Evolutionary conservation across 2,329 filamentous ascomycete species (phyloP).

Genomic region (Rhynchosporium secalis): DNA sequence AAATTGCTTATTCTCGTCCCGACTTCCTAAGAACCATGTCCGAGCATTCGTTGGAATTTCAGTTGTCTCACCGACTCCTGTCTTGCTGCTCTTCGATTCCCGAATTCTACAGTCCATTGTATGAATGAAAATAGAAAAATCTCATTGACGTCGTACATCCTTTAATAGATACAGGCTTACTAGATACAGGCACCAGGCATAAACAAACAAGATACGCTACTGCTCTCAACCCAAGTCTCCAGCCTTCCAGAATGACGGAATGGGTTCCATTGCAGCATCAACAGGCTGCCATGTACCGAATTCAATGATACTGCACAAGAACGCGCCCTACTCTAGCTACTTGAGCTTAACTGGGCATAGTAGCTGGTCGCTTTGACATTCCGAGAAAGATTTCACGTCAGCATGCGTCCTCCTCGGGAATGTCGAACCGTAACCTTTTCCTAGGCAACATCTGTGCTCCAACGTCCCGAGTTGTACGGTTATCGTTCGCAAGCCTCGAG

Average conservation of each 20-base stretch:
- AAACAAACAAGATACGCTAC: neutral
- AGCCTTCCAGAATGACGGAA: slow-evolving; percentile 2
- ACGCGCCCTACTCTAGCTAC: neutral
- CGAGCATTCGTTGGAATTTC: too few relatives aligned
- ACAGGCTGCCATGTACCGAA: neutral
- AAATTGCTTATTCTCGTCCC: too few relatives aligned
- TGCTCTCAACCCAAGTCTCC: neutral
- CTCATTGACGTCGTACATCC: neutral
- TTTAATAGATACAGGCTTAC: neutral
- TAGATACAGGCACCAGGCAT: slow-evolving; percentile 1
- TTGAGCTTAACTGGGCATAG: slow-evolving; percentile 1
- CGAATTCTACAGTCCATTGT: neutral
- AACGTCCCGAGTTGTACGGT: neutral
- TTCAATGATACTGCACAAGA: neutral
- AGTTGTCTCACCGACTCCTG: neutral
- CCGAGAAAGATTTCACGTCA: neutral
- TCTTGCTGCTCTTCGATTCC: neutral
- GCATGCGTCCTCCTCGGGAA: neutral
- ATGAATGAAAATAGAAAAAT: neutral
- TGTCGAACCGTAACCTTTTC: neutral
- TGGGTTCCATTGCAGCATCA: neutral
- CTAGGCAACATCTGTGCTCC: too few relatives aligned
- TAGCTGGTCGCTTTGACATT: slow-evolving; percentile 7
- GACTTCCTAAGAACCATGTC: too few relatives aligned
- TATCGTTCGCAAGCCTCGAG: neutral